Conservation (phyloP, 495 filamentous ascomycete species). For the Venustampulla echinocandica region DNA sequence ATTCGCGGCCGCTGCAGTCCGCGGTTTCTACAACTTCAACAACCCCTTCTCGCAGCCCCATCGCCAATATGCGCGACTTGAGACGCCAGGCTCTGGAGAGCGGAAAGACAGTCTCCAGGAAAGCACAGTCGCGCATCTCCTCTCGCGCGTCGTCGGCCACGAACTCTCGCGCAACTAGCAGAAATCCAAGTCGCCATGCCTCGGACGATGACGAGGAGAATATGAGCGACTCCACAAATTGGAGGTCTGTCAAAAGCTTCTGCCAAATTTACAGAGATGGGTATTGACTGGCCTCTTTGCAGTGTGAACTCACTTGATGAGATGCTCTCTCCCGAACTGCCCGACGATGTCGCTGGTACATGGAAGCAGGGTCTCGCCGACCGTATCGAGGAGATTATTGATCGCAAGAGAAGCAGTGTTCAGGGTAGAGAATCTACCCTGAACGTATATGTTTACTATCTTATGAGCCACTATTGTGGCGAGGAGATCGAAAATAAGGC, state of each 20-base stretch:
- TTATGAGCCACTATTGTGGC: slow-evolving; percentile 64
- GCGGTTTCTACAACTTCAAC: not conserved
- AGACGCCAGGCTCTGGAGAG: slow-evolving; percentile 77
- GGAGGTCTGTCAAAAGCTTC: slow-evolving; percentile 44
- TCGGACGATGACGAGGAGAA: slow-evolving; percentile 77
- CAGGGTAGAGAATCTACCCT: slow-evolving; percentile 70
- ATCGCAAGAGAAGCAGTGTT: slow-evolving; percentile 78
- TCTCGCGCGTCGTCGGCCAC: slow-evolving; percentile 49
- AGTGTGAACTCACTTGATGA: slow-evolving; percentile 37
- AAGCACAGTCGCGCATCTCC: slow-evolving; percentile 65
- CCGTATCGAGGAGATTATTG: slow-evolving; percentile 71
- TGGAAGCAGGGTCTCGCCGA: slow-evolving; percentile 63
- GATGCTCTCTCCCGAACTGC: slow-evolving; percentile 26
- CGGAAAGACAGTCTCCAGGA: slow-evolving; percentile 86
- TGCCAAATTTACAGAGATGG: not conserved
- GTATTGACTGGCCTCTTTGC: slow-evolving; percentile 1
- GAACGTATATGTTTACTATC: slow-evolving; percentile 57
- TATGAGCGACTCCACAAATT: slow-evolving; percentile 58
- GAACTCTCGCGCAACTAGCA: slow-evolving; percentile 48
- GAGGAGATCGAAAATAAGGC: slow-evolving; percentile 55
- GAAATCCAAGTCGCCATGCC: slow-evolving; percentile 51
- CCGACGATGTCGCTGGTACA: slow-evolving; percentile 38
- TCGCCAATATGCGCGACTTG: slow-evolving; percentile 59
- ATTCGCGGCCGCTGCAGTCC: slow-evolving; percentile 8
- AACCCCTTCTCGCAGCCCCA: not conserved